Base-by-base conservation (phyloP, 495 filamentous ascomycete genomes). In the Xylaria sp. region DNA sequence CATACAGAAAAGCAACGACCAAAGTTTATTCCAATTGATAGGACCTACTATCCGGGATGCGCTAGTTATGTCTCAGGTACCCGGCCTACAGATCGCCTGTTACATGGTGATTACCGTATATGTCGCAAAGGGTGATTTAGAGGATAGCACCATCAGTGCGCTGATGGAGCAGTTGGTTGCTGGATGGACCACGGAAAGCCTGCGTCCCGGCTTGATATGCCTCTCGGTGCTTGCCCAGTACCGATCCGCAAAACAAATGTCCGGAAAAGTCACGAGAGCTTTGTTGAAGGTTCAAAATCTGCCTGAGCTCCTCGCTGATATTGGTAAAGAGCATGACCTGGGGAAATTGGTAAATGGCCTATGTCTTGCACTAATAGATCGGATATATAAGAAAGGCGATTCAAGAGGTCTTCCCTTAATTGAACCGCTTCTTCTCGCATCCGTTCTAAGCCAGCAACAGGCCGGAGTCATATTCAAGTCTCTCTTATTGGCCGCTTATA, bases 61-160 rank as follows among this genome's bases (percentile, higher is more conserved):
- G 6, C 86, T 98, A 58, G 84, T 87, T 15, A 87, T 95, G 83
- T 89, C 90, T 70, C 87, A 90, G 40, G 86, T 90, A 0, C 87
- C 93, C 0, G 92, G 95, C 66, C 82, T 97, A 50, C 89, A 93
- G 61, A 86, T 95, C 71, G 93, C 91, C 26, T 93, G 90, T 75
- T 98, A 97, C 77, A 97, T 97, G 93, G 88, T 98, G 33, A 85
- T 93, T 31, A 90, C 93, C 0, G 88, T 98, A 65, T 83, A 98
- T 64, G 94, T 90, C 11, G 90, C 93, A 26, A 98, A 97, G 78
- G 88, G 90, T 11, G 83, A 85, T 29, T 85, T 98, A 19, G 87
- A 91, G 33, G 93, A 97, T 72, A 87, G 87, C 61, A 87, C 93
- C 5, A 80, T 98, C 33, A 84, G 90, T 67, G 89, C 89, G 5